Conservation (phyloP, 495 filamentous ascomycete species). For the Penicillium simplicissimum region DNA sequence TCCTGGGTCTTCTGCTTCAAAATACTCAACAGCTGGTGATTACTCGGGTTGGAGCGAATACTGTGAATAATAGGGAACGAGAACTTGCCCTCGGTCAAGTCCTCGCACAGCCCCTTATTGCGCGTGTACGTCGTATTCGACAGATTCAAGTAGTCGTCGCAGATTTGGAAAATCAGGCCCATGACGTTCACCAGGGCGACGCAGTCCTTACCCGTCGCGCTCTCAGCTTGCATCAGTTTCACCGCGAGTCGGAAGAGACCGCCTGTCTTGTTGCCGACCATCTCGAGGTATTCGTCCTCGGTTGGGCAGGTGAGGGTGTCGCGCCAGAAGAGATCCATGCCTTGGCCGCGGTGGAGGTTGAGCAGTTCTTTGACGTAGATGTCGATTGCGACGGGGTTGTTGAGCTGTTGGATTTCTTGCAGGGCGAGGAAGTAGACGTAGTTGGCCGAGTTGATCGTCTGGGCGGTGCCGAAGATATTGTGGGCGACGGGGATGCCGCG, state of each 20-base stretch:
- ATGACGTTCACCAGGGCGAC: slow-evolving; percentile 86
- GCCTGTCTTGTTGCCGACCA: slow-evolving; percentile 98
- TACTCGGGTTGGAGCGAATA: slow-evolving; percentile 76
- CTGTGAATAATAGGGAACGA: slow-evolving; percentile 95
- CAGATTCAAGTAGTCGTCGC: slow-evolving; percentile 95
- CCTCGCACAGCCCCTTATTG: slow-evolving; percentile 95
- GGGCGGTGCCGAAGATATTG: slow-evolving; percentile 89
- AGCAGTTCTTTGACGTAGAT: slow-evolving; percentile 89
- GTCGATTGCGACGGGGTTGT: slow-evolving; percentile 66
- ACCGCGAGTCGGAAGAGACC: slow-evolving; percentile 92
- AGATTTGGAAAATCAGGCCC: slow-evolving; percentile 93
- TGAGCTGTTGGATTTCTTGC: slow-evolving; percentile 74
- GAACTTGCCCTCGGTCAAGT: slow-evolving; percentile 97
- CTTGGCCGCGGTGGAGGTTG: slow-evolving; percentile 93
- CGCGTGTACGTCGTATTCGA: slow-evolving; percentile 67
- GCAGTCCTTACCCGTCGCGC: slow-evolving; percentile 62
- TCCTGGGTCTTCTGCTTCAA: slow-evolving; percentile 85
- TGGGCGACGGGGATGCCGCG: slow-evolving; percentile 92
- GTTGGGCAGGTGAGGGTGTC: slow-evolving; percentile 90
- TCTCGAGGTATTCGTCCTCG: slow-evolving; percentile 97
- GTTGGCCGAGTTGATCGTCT: slow-evolving; percentile 97
- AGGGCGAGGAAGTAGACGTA: slow-evolving; percentile 94
- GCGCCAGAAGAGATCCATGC: slow-evolving; percentile 97
- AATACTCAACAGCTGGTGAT: slow-evolving; percentile 86
- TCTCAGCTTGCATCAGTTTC: slow-evolving; percentile 95